Conservation (phyloP, 2,329 filamentous ascomycete genomes). For the Colletotrichum sp. region DNA sequence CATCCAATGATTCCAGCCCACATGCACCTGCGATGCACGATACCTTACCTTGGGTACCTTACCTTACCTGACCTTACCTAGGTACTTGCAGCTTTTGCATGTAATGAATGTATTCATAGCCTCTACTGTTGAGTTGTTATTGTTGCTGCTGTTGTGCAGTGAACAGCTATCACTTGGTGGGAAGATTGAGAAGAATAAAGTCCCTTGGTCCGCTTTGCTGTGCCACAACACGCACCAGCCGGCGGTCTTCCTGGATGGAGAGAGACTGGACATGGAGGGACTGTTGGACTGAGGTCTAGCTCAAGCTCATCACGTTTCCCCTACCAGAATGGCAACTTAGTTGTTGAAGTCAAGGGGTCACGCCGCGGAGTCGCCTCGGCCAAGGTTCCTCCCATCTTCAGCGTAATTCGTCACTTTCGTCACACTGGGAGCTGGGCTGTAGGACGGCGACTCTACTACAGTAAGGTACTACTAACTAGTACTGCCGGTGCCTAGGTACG, state of each 20-base stretch:
- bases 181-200: background rate
- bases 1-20: background rate
- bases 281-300: background rate
- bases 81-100: background rate
- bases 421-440: background rate
- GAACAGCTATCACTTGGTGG: background rate
- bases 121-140: background rate
- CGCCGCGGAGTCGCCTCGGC: background rate
- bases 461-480: background rate
- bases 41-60: background rate
- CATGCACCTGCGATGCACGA: background rate
- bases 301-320: background rate
- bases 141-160: background rate
- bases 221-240: slow-evolving; percentile 11
- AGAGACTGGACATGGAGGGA: background rate
- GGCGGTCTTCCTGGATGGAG: background rate
- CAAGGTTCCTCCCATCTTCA: background rate
- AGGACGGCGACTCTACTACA: background rate
- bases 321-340: background rate
- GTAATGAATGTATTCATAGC: background rate
- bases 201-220: background rate
- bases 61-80: background rate
- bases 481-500: background rate
- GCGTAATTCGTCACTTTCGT: background rate
- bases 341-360: background rate